A percentile compares a stretch with the other conserved stretches of the same genome.
phyloP scores from a whole-genome alignment of 352 stramenopile genomes.

The Phytophthora sansomeana region DNA sequence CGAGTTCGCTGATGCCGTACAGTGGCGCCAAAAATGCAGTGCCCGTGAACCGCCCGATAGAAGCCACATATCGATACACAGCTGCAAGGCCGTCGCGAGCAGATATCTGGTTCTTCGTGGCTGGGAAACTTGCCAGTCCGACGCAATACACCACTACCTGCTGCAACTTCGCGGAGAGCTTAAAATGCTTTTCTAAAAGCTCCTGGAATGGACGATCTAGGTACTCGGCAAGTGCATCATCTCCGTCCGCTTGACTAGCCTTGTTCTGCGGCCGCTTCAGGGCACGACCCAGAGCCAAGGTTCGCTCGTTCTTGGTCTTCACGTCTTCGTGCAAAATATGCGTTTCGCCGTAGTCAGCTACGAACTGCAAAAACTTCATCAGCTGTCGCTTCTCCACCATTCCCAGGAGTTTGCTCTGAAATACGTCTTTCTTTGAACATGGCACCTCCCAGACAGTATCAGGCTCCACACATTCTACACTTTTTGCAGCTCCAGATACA shows the following conservation, averaged over 20 bases:
- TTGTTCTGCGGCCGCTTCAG: constrained; percentile 92
- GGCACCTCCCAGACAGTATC: constrained; percentile 83
- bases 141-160: constrained; percentile 90
- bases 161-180: constrained; percentile 79
- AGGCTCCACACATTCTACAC: constrained; percentile 8
- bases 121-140: constrained; percentile 70
- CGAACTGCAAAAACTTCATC: constrained; percentile 93
- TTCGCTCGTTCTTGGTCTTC: constrained; percentile 86
- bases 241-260: constrained; percentile 47
- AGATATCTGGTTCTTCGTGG: constrained; percentile 57
- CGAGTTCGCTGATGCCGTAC: constrained; percentile 88
- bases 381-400: constrained; percentile 90
- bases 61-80: constrained; percentile 73
- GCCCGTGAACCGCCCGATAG: constrained; percentile 86
- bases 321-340: constrained; percentile 79
- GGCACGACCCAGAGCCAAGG: constrained; percentile 76
- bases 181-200: constrained; percentile 75
- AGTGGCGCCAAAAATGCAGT: constrained; percentile 86
- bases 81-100: constrained; percentile 55
- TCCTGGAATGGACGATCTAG: constrained; percentile 73
- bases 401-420: constrained; percentile 84
- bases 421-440: constrained; percentile 92
- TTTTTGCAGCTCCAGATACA: constrained; percentile 1
- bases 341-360: constrained; percentile 85
- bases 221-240: constrained; percentile 45